phyloP scores from a whole-genome alignment of 1,139 yeast species.

The Lodderomyces orthopsilosis region DNA sequence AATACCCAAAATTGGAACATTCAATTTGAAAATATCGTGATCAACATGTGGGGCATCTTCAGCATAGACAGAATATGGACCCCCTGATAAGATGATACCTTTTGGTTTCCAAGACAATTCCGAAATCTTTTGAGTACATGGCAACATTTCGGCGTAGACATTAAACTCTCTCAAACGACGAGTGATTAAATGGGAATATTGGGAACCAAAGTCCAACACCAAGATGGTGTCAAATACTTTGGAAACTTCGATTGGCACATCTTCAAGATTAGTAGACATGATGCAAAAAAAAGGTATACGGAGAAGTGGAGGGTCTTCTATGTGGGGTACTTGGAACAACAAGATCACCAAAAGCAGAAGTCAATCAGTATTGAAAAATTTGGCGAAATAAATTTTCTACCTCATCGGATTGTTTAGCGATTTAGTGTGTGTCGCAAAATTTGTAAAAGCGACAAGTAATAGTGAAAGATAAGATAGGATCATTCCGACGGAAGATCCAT shows the following conservation, averaged over 20 bases:
- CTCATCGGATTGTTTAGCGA: neutral
- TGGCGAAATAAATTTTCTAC: neutral
- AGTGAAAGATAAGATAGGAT: neutral
- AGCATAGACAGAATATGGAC: constrained; percentile 96
- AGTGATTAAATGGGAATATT: constrained; percentile 93
- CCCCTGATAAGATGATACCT: constrained; percentile 95
- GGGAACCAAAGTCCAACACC: constrained; percentile 98
- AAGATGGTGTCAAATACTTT: constrained; percentile 91
- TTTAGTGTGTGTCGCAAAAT: neutral
- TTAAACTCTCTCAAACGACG: constrained; percentile 97
- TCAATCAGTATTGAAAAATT: neutral
- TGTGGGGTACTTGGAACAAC: neutral
- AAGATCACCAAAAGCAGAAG: constrained; percentile 1
- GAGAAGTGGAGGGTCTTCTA: neutral
- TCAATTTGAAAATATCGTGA: constrained; percentile 83
- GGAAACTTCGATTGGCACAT: constrained; percentile 62
- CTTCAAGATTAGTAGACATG: constrained; percentile 15
- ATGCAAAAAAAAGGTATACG: neutral
- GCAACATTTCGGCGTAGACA: constrained; percentile 98
- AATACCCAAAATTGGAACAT: constrained; percentile 94
- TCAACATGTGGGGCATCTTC: constrained; percentile 97
- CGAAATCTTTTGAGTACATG: constrained; percentile 94
- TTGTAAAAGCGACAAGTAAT: neutral
- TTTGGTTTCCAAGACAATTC: constrained; percentile 94
- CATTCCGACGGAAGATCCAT: neutral